Evolutionary conservation across 2,329 filamentous ascomycete genomes (phyloP).

Genomic region (Stagonosporopsis vannaccii): DNA sequence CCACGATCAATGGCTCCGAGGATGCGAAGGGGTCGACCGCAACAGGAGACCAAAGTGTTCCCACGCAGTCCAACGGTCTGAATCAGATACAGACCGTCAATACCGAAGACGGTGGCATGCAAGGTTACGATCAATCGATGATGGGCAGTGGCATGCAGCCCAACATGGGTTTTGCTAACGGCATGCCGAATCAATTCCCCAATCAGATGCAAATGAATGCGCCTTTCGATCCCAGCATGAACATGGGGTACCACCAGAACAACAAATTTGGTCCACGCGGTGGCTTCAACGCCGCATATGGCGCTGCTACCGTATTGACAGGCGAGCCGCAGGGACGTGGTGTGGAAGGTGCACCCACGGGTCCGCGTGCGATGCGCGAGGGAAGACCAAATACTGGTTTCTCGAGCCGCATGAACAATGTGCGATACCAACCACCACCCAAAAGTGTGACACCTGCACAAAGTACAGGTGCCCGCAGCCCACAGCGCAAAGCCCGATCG

Average conservation of each 20-base stretch:
- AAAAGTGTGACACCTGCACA: slow-evolving; percentile 33
- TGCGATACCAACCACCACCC: slow-evolving; percentile 33
- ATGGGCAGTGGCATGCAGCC: slow-evolving; percentile 41
- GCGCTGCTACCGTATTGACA: slow-evolving; percentile 47
- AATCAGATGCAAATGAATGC: slow-evolving; percentile 60
- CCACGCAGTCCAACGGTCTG: slow-evolving; percentile 29
- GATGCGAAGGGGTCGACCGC: slow-evolving; percentile 22
- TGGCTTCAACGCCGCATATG: slow-evolving; percentile 51
- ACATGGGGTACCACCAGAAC: slow-evolving; percentile 47
- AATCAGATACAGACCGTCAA: slow-evolving; percentile 48
- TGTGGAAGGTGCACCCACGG: slow-evolving; percentile 79
- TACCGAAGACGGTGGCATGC: slow-evolving; percentile 33
- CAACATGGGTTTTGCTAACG: slow-evolving; percentile 30
- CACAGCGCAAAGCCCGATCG: slow-evolving; percentile 40
- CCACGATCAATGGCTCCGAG: slow-evolving; percentile 14
- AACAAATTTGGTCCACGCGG: slow-evolving; percentile 55
- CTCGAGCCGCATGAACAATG: slow-evolving; percentile 62
- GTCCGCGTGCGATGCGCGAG: slow-evolving; percentile 93
- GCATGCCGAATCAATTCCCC: slow-evolving; percentile 56
- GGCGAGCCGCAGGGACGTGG: slow-evolving; percentile 61
- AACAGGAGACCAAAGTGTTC: slow-evolving; percentile 26
- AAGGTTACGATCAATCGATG: slow-evolving; percentile 35
- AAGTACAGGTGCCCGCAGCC: slow-evolving; percentile 31
- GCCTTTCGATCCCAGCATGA: slow-evolving; percentile 49
- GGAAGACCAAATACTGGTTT: slow-evolving; percentile 84